These are phyloP conservation scores for Byssothecium circinans DNA, from an alignment of 2,329 filamentous ascomycete species.

Conservation along the genomic window DNA sequence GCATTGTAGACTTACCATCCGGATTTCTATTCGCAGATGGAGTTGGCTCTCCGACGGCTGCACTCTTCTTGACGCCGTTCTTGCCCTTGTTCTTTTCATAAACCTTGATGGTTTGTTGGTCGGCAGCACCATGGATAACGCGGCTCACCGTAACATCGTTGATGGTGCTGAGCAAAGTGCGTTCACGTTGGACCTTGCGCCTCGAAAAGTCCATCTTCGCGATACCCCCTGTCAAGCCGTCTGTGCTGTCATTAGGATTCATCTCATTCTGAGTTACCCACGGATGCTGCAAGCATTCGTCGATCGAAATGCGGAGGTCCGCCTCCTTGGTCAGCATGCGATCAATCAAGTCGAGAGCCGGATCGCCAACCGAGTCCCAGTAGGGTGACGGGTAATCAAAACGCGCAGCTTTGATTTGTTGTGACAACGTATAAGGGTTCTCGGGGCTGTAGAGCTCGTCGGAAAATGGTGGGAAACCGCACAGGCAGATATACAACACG, in stretches of 20 bases:
- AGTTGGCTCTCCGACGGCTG: slow-evolving; percentile 56
- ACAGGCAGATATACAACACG: slow-evolving; percentile 94
- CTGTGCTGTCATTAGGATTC: slow-evolving; percentile 80
- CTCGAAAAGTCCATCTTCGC: slow-evolving; percentile 79
- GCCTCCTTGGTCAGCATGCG: slow-evolving; percentile 90
- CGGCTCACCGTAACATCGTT: slow-evolving; percentile 70
- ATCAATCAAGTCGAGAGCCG: slow-evolving; percentile 90
- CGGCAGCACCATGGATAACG: slow-evolving; percentile 58
- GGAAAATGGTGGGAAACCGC: slow-evolving; percentile 94
- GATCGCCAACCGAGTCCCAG: slow-evolving; percentile 86
- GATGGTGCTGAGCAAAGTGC: slow-evolving; percentile 80
- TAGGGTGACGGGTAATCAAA: slow-evolving; percentile 97
- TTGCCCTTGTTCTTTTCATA: slow-evolving; percentile 42
- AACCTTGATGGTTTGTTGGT: slow-evolving; percentile 50
- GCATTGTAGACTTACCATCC: slow-evolving; percentile 29
- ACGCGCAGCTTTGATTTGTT: slow-evolving; percentile 84
- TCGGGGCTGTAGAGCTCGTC: slow-evolving; percentile 82
- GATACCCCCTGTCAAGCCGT: slow-evolving; percentile 86
- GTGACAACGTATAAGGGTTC: slow-evolving; percentile 81
- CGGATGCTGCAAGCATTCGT: slow-evolving; percentile 87
- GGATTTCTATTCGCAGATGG: slow-evolving; percentile 70
- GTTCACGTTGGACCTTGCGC: slow-evolving; percentile 76
- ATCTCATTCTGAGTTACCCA: slow-evolving; percentile 69
- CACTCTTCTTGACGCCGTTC: slow-evolving; percentile 19
- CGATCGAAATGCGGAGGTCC: slow-evolving; percentile 79